Base-by-base conservation (phyloP, 345 rosid genomes). In the Garcia nutans region DNA sequence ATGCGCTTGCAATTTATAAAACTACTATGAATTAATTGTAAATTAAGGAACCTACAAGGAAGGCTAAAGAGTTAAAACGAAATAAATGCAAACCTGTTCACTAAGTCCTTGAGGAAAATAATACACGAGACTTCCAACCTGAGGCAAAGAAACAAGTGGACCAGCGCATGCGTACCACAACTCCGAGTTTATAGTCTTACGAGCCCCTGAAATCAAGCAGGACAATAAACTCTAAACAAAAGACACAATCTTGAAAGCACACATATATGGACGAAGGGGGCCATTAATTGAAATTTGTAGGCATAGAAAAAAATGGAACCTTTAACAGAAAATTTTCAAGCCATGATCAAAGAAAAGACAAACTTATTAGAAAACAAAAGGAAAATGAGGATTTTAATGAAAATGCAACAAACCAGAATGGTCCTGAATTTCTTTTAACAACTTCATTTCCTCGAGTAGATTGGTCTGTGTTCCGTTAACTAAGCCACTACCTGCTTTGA, bases 81-180 rank as follows among this genome's bases (percentile, higher is more conserved):
- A 37, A 61, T 33, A 82, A 78, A 79, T 67, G 67, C 85, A 78
- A 76, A 96, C 99, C 98, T 96, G 99, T 79, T 96, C 99, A 20
- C 98, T 93, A 59, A 93, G 99, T 61, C 99, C 99, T 83, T 96
- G 99, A 81, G 99, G 96, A 76, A 96, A 93, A 78, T 93, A 96
- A 79, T 91, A 90, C 74, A 90, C 97, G 47, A 96, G 92, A 80
- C 94, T 90, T 26, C 99, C 99, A 54, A 96, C 89, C 81, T 89
- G 99, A 82, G 99, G 99, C 77, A 96, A 84, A 73, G 84, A 88
- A 78, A 92, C 99, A 69, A 96, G 90, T 33, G 99, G 99, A 49
- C 99, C 99, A 19, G 99, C 99, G 78, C 98, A 96, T 47, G 98
- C 98, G 75, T 96, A 92, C 99, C 99, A 96, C 58, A 96, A 83